Conservation (phyloP, 257 asterid species). For the Nyctanthes arbortristis region DNA sequence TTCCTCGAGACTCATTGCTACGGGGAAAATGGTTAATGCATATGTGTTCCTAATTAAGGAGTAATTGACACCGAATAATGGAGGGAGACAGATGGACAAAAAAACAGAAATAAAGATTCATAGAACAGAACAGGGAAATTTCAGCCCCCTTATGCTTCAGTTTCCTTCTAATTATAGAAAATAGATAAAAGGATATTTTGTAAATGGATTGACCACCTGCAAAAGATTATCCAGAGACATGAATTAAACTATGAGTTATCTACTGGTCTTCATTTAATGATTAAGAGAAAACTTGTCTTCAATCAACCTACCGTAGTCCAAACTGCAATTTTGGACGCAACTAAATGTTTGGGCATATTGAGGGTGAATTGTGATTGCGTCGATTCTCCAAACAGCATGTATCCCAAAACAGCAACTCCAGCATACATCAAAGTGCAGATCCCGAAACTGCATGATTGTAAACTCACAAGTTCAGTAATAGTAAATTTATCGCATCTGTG, state of each 20-base stretch:
- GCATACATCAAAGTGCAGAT: conserved; percentile 76
- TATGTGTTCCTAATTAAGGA: conserved; percentile 63
- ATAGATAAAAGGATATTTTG: conserved; percentile 77
- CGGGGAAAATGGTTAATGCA: conserved; percentile 90
- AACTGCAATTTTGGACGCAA: conserved; percentile 82
- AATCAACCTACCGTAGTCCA: conserved; percentile 87
- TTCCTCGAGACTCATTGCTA: conserved; percentile 95
- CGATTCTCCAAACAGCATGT: conserved; percentile 80
- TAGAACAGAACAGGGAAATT: no score
- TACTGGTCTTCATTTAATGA: no score
- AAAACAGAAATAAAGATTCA: not conserved
- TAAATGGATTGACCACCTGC: conserved; percentile 97
- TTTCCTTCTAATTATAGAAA: not conserved
- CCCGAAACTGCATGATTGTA: conserved; percentile 57
- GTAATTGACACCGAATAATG: no score
- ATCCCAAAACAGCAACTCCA: conserved; percentile 83
- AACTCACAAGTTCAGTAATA: no score
- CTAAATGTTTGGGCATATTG: conserved; percentile 75
- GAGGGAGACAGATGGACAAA: no score
- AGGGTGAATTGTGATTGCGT: conserved; percentile 89
- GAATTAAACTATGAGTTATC: conserved; percentile 15
- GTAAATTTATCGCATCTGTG: no score
- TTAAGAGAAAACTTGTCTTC: not conserved
- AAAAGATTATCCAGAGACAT: conserved; percentile 20
- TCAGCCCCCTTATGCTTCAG: no score